These are phyloP conservation scores for Arthrinium puccinioides DNA, from an alignment of 2,329 filamentous ascomycete species.

Conservation along the genomic window DNA sequence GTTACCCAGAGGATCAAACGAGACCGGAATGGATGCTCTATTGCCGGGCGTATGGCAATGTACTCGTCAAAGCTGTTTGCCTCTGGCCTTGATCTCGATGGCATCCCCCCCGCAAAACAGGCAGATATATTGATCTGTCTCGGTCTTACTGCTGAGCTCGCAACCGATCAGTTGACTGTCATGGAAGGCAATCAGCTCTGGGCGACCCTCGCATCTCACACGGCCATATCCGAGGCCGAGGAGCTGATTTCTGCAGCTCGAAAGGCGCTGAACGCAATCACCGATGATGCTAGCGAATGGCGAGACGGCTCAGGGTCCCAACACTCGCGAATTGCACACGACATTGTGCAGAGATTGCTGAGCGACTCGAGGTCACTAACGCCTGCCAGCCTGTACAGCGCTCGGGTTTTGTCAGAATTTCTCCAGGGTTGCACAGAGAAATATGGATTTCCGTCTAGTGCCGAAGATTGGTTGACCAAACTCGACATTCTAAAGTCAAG, in stretches of 20 bases:
- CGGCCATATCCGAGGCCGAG: conserved; percentile 31
- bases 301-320: conserved; percentile 22
- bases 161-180: conserved; percentile 45
- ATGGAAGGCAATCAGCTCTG: conserved; percentile 39
- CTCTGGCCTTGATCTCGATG: conserved; percentile 28
- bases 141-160: conserved; percentile 41
- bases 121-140: conserved; percentile 46
- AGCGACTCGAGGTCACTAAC: conserved; percentile 33
- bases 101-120: conserved; percentile 33
- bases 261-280: conserved; percentile 25
- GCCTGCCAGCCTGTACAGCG: conserved; percentile 42
- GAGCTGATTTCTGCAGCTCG: conserved; percentile 34
- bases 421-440: conserved; percentile 38
- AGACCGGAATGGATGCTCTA: conserved; percentile 64
- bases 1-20: conserved; percentile 26
- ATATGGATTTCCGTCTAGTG: conserved; percentile 34
- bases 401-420: conserved; percentile 43
- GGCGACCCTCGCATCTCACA: conserved; percentile 27
- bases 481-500: conserved; percentile 39
- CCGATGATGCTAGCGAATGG: conserved; percentile 30
- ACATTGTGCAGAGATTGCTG: conserved; percentile 36
- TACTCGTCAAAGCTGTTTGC: conserved; percentile 57
- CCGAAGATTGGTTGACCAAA: conserved; percentile 40
- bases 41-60: conserved; percentile 67
- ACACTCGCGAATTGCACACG: conserved; percentile 29